phyloP scores from a whole-genome alignment of 805 yeast genomes.

The Brettanomyces sp. region DNA sequence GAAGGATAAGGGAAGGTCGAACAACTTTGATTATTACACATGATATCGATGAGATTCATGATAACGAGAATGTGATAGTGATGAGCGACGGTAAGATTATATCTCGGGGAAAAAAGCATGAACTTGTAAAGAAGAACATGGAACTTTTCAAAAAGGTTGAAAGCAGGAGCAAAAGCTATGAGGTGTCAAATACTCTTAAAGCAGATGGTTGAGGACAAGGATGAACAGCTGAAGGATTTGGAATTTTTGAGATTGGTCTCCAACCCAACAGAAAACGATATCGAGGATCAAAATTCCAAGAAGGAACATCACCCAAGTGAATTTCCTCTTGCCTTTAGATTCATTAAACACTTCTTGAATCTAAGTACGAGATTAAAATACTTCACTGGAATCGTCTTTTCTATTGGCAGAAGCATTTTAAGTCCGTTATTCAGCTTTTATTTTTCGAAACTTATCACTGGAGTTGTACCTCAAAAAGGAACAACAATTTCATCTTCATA shows the following conservation, averaged over 20 bases:
- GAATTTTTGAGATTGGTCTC: no score
- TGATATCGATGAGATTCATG: slow-evolving; percentile 48
- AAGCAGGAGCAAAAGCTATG: no score
- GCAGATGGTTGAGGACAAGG: no score
- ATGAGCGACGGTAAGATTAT: slow-evolving; percentile 51
- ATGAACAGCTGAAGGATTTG: no score
- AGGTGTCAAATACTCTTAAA: no score
- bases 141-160: slow-evolving; percentile 3
- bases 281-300: not conserved
- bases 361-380: slow-evolving; percentile 4
- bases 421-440: slow-evolving; percentile 76
- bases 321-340: not conserved
- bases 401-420: slow-evolving; percentile 50
- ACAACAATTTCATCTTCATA: slow-evolving; percentile 17
- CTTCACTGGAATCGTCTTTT: slow-evolving; percentile 43
- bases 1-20: slow-evolving; percentile 50
- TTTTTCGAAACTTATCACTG: slow-evolving; percentile 59
- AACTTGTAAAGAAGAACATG: slow-evolving; percentile 16
- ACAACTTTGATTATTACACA: slow-evolving; percentile 83
- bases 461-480: slow-evolving; percentile 41
- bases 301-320: not conserved
- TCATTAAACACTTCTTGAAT: not conserved
- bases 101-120: slow-evolving; percentile 32
- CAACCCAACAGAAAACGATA: not conserved
- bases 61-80: slow-evolving; percentile 48